A percentile compares a stretch with the other conserved stretches of the same genome.
These are phyloP conservation scores for Pythium rishiriense DNA, from an alignment of 352 stramenopile species.

Conservation along the genomic window DNA sequence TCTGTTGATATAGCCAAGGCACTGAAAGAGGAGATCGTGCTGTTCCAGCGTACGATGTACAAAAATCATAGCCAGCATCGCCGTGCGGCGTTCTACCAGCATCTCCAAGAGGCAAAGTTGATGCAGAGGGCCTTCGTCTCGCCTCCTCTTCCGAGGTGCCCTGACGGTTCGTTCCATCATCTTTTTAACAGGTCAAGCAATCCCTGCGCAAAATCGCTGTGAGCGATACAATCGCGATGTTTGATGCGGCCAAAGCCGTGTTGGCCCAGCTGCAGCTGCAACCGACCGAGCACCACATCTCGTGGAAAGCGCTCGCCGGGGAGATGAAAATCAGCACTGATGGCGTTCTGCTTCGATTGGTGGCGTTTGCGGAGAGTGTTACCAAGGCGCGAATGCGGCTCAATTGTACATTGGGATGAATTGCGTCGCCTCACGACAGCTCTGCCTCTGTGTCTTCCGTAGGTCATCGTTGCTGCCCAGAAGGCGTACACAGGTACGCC, in stretches of 20 bases:
- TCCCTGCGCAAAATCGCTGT: slow-evolving; percentile 50
- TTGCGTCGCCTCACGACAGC: neutral
- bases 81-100: slow-evolving; percentile 77
- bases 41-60: slow-evolving; percentile 86
- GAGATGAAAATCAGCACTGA: slow-evolving; percentile 65
- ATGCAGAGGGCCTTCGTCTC: neutral
- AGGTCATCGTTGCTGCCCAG: slow-evolving; percentile 56
- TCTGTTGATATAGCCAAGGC: slow-evolving; percentile 40
- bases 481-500: slow-evolving; percentile 67
- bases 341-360: slow-evolving; percentile 45
- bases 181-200: slow-evolving; percentile 54
- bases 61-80: slow-evolving; percentile 90
- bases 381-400: slow-evolving; percentile 29
- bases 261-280: slow-evolving; percentile 49
- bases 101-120: slow-evolving; percentile 52
- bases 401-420: neutral
- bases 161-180: neutral
- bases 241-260: slow-evolving; percentile 41
- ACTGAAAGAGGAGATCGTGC: slow-evolving; percentile 51
- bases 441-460: neutral
- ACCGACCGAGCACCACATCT: slow-evolving; percentile 62
- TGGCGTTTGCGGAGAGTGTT: slow-evolving; percentile 28
- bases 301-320: slow-evolving; percentile 66
- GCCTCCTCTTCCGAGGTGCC: too few relatives aligned
- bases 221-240: slow-evolving; percentile 35